Evolutionary conservation across 331 rosid species (phyloP).

Genomic region (Erythrophleum ivorense): DNA sequence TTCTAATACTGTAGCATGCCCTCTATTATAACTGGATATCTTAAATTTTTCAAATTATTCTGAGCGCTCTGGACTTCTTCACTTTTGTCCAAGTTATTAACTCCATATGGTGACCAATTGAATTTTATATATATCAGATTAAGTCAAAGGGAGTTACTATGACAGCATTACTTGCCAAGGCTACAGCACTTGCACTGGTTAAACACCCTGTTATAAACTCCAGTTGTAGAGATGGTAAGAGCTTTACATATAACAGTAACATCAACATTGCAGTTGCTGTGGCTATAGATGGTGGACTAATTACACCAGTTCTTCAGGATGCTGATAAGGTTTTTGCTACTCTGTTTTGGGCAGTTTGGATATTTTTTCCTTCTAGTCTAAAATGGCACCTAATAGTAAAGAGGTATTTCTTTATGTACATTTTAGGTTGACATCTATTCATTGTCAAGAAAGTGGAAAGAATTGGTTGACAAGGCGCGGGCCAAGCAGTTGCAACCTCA

Average conservation of each 20-base stretch:
- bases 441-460: constrained; percentile 96
- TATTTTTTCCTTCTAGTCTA: background rate
- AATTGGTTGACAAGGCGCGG: constrained; percentile 92
- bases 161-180: constrained; percentile 99
- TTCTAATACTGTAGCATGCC: background rate
- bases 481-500: constrained; percentile 98
- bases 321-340: constrained; percentile 83
- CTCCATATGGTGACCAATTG: constrained; percentile 11
- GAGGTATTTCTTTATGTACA: constrained; percentile 31
- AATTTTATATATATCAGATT: constrained; percentile 55
- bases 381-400: constrained; percentile 4
- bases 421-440: constrained; percentile 84
- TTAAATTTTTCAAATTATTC: background rate
- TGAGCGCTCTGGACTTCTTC: background rate
- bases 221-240: constrained; percentile 92
- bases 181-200: constrained; percentile 88
- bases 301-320: constrained; percentile 94
- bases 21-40: constrained; percentile 7
- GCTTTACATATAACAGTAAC: constrained; percentile 86
- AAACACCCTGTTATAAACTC: constrained; percentile 93
- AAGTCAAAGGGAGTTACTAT: constrained; percentile 98
- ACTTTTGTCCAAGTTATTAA: background rate
- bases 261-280: constrained; percentile 95
- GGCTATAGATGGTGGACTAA: constrained; percentile 90
- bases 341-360: constrained; percentile 20